Evolutionary conservation across 768 basidiomycete species (phyloP), one percentile per base, ranked within the genome.

Genomic region (Atractiella rhizophila): DNA sequence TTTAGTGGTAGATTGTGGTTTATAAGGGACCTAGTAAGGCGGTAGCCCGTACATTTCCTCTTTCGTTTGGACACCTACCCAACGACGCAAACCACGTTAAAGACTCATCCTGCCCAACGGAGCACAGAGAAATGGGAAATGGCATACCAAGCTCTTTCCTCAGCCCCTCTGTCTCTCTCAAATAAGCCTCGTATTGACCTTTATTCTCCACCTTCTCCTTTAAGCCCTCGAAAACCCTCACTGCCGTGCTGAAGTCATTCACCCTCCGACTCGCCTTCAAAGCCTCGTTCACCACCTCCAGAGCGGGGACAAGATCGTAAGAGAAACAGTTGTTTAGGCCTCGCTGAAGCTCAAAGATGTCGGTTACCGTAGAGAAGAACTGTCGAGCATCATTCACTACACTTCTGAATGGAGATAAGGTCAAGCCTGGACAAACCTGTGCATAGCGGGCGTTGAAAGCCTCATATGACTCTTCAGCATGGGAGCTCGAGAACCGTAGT

Each of bases 271-370:
- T 71, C 42, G 85, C 83, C 40, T 73, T 71, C 47, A 86, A 64
- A 21, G 82, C 82, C 48, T 80, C 77, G 63, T 85, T 81, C 40
- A 86, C 63, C 52, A 88, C 80, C 30, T 39, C 39, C 34, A 80
- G 69, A 2, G 79, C 70, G 4, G 83, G 83, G 12, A 91, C 85
- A 48, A 91, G 71, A 61, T 98, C 91, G 60, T 96, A 88, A 2
- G 91, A 81, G 59, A 98, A 98, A 66, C 86, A 94, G 69, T 98
- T 98, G 68, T 98, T 96, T 54, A 98, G 66, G 28, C 91, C 91
- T 37, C 91, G 80, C 63, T 98, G 88, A 49, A 98, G 77, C 66
- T 98, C 91, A 57, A 98, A 98, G 43, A 94, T 69, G 64, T 98
- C 91, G 56, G 83, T 73, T 36, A 82, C 83, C 42, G 71, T 68